Conservation (phyloP, 257 asterid species). For the Solanum microdontum region DNA sequence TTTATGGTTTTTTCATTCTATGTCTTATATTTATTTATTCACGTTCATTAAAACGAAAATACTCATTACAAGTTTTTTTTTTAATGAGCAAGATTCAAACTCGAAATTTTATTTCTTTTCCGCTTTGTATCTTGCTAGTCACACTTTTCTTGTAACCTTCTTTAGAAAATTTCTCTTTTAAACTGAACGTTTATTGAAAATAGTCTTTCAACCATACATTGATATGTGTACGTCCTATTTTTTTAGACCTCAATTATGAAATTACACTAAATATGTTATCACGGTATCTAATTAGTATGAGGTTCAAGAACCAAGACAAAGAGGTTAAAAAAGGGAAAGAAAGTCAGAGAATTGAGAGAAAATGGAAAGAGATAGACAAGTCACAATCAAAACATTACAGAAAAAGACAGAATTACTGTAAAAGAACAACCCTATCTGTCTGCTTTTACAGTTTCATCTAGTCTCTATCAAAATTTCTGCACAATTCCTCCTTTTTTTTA, state of each 20-base stretch:
- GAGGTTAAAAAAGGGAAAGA: slow-evolving; percentile 5
- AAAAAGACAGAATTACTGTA: background rate
- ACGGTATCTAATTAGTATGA: background rate
- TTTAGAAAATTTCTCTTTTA: too few species aligned
- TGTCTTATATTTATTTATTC: background rate
- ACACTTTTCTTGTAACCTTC: background rate
- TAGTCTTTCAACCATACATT: accelerated
- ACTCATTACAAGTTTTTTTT: too few species aligned
- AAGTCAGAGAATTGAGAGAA: slow-evolving; percentile 13
- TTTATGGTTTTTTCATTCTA: background rate
- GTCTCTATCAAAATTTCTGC: background rate
- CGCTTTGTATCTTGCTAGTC: background rate
- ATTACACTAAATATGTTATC: too few species aligned
- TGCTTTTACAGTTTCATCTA: background rate
- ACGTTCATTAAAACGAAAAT: background rate
- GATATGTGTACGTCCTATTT: accelerated
- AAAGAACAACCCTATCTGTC: background rate
- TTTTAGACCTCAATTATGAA: too few species aligned
- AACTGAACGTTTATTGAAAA: too few species aligned
- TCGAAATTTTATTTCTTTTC: too few species aligned
- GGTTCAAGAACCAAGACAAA: slow-evolving; percentile 13
- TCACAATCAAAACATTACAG: slow-evolving; percentile 21
- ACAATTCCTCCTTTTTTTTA: background rate
- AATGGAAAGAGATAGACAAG: slow-evolving; percentile 9
- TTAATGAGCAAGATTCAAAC: too few species aligned